Conservation (phyloP, 2,329 filamentous ascomycete species). For the Fusarium acutatum region DNA sequence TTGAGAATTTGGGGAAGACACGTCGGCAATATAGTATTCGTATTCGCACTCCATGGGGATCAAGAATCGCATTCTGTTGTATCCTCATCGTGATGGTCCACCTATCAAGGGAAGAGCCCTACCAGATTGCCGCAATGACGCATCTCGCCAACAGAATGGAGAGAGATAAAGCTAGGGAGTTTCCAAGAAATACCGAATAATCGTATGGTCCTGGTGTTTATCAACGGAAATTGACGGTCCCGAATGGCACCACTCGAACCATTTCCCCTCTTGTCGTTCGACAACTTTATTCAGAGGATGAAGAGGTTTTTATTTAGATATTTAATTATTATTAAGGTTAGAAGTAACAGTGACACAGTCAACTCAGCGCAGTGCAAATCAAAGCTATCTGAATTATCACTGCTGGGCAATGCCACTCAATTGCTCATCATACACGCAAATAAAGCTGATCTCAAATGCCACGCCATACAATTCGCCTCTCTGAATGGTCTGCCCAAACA, state of each 20-base stretch:
- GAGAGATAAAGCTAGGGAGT: neutral
- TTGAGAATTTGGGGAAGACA: neutral
- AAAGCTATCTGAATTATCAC: neutral
- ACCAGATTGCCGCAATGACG: conserved; percentile 6
- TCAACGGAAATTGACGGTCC: conserved; percentile 34
- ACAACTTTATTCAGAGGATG: neutral
- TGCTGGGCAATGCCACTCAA: neutral
- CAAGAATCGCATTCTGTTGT: neutral
- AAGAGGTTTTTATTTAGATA: too few species aligned
- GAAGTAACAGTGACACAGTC: too few species aligned
- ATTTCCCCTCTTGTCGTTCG: conserved; percentile 29
- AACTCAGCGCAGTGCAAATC: neutral
- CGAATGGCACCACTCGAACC: conserved; percentile 40
- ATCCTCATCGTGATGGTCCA: neutral
- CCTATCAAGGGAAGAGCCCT: neutral
- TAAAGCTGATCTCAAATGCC: neutral
- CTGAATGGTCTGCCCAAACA: conserved; percentile 17
- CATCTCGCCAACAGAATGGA: neutral
- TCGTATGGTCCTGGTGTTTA: conserved; percentile 39
- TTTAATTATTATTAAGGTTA: too few species aligned
- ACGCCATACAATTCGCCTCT: conserved; percentile 29
- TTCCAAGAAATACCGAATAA: conserved; percentile 40
- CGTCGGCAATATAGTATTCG: conserved; percentile 15
- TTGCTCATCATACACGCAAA: neutral
- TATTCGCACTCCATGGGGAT: conserved; percentile 15